Evolutionary conservation across 75 land plant genomes (phyloP).

Genomic region (Selaginella tamariscina): DNA sequence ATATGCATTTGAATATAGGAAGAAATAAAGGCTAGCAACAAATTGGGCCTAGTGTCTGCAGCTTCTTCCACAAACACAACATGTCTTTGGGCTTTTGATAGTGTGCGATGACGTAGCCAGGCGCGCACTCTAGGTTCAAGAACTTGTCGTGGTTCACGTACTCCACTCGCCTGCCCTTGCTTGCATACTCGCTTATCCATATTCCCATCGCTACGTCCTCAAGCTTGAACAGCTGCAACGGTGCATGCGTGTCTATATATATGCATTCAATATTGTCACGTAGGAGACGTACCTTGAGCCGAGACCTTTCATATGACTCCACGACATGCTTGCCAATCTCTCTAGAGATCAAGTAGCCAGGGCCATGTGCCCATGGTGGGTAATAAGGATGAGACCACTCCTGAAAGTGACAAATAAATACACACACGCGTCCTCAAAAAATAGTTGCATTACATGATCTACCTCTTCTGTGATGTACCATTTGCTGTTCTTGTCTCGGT

Average conservation of each 20-base stretch:
- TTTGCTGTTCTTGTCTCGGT: constrained; percentile 64
- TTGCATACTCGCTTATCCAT: constrained; percentile 59
- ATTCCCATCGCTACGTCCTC: constrained; percentile 99
- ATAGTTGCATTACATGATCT: too few relatives aligned
- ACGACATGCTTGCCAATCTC: constrained; percentile 67
- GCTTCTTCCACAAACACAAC: constrained; percentile 78
- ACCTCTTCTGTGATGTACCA: constrained; percentile 84
- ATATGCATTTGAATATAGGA: too few relatives aligned
- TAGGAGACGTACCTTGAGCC: constrained; percentile 50
- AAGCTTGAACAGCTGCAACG: constrained; percentile 77
- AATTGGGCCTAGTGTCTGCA: constrained; percentile 30
- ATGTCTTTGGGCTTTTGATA: constrained; percentile 77
- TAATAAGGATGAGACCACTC: constrained; percentile 66
- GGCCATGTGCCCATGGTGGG: constrained; percentile 99
- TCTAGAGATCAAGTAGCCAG: constrained; percentile 73
- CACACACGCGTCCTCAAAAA: too few relatives aligned
- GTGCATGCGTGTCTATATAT: neutral
- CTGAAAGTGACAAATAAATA: constrained; percentile 33
- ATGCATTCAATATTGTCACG: neutral
- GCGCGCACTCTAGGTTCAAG: constrained; percentile 42
- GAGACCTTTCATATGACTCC: constrained; percentile 34
- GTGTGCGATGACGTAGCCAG: constrained; percentile 72
- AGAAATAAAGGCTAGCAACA: too few relatives aligned
- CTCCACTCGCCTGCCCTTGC: constrained; percentile 18
- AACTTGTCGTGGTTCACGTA: constrained; percentile 51